Percentiles rank a stretch among this genome's conserved stretches.
Conservation (phyloP, 2,329 filamentous ascomycete genomes). For the Venturia aucupariae region DNA sequence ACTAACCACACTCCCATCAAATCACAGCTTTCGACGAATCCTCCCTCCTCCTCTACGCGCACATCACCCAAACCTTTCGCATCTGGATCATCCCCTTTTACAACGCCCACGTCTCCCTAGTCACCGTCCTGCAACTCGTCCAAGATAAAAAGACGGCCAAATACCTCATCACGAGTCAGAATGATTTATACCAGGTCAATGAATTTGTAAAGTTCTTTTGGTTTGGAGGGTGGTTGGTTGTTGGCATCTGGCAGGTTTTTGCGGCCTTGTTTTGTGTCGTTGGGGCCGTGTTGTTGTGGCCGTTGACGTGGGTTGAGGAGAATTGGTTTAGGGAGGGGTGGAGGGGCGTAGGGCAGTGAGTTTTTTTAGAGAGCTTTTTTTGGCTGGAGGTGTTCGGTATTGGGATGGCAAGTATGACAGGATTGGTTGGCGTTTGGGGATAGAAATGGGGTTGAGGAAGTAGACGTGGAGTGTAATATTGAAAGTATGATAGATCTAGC, state of each 20-base stretch:
- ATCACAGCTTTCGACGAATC: constrained; percentile 57
- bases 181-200: constrained; percentile 72
- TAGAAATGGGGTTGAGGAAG: neutral
- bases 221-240: constrained; percentile 48
- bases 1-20: too few species aligned
- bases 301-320: constrained; percentile 43
- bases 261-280: constrained; percentile 57
- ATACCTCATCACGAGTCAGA: constrained; percentile 67
- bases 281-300: constrained; percentile 43
- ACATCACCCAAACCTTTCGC: constrained; percentile 64
- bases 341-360: neutral
- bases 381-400: neutral
- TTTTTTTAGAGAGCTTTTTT: too few species aligned
- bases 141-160: constrained; percentile 34
- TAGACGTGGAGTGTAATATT: too few species aligned
- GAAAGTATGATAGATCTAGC: too few species aligned
- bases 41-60: constrained; percentile 61
- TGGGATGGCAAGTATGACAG: neutral
- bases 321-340: constrained; percentile 12
- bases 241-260: constrained; percentile 56
- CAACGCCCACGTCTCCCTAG: constrained; percentile 55
- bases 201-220: constrained; percentile 66
- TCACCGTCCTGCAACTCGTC: constrained; percentile 56
- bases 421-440: neutral
- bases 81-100: constrained; percentile 73